Evolutionary conservation across 2,329 filamentous ascomycete genomes (phyloP).

Genomic region (Sarocladiaceae sp.): DNA sequence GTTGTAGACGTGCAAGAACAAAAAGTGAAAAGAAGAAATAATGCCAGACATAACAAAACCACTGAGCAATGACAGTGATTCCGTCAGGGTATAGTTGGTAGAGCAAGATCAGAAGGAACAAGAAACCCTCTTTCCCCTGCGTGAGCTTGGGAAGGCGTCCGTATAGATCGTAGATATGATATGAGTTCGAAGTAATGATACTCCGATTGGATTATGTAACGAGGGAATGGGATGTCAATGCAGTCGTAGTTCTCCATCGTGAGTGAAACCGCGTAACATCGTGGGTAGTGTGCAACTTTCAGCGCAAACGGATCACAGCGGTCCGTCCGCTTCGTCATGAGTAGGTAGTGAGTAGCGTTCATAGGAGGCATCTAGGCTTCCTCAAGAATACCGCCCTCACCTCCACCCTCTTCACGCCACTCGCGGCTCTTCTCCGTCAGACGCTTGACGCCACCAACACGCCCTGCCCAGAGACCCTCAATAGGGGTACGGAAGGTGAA

Average conservation of each 20-base stretch:
- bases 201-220: too few relatives aligned
- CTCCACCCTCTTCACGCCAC: constrained; percentile 83
- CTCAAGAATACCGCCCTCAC: constrained; percentile 59
- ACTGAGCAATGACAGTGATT: too few relatives aligned
- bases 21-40: constrained; percentile 9
- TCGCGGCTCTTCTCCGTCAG: constrained; percentile 80
- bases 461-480: constrained; percentile 81
- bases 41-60: constrained; percentile 7
- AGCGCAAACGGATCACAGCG: too few relatives aligned
- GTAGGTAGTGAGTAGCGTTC: too few relatives aligned
- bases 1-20: constrained; percentile 3
- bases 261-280: background rate
- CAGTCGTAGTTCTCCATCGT: background rate
- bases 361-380: constrained; percentile 38
- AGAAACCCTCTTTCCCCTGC: background rate
- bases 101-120: background rate
- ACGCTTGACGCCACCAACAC: constrained; percentile 73
- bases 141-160: too few relatives aligned
- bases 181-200: too few relatives aligned
- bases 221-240: background rate
- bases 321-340: too few relatives aligned
- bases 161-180: too few relatives aligned
- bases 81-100: constrained; percentile 7
- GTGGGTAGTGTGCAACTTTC: background rate
- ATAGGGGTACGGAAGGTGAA: constrained; percentile 90